Evolutionary conservation across 768 basidiomycete genomes (phyloP), one percentile per base, ranked within the genome.

Genomic region (Suillus ampliporus): DNA sequence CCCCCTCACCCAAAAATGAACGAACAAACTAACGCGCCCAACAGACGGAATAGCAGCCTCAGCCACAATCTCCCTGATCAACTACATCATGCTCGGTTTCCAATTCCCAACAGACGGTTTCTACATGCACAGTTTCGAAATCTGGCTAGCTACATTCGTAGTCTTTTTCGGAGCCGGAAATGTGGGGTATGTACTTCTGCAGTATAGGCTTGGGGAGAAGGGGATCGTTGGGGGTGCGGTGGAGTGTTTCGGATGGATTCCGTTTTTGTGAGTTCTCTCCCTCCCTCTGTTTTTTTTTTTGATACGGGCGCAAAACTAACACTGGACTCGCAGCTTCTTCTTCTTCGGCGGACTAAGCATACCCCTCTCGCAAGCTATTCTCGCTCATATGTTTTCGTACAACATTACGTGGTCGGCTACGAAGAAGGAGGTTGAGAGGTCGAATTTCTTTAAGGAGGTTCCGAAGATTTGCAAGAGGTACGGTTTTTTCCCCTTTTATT

Each of bases 381-480:
- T 84, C 48, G 80, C 84, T 1, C 86, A 88, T 71, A 34, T 87
- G 21, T 82, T 86, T 70, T 84, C 84, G 40, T 88, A 85, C 67
- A 80, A 88, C 70, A 82, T 84, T 70, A 76, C 74, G 14, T 88
- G 86, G 87, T 78, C 80, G 5, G 80, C 86, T 37, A 88, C 86
- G 7, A 82, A 85, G 68, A 95, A 94, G 84, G 91, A 92, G 75
- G 92, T 95, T 44, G 89, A 95, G 75, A 83, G 86, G 53, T 92
- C 90, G 6, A 95, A 95, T 72, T 95, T 97, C 81, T 95, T 91
- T 85, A 85, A 90, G 60, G 94, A 97, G 74, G 87, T 95, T 26
- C 94, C 94, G 5, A 86, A 82, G 64, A 94, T 96, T 72, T 79
- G 88, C 75, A 87, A 89, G 70, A 67, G 73, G 73, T 74, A 38